Conservation (phyloP, 208 protist genomes). For the Naegleria lovaniensis region DNA sequence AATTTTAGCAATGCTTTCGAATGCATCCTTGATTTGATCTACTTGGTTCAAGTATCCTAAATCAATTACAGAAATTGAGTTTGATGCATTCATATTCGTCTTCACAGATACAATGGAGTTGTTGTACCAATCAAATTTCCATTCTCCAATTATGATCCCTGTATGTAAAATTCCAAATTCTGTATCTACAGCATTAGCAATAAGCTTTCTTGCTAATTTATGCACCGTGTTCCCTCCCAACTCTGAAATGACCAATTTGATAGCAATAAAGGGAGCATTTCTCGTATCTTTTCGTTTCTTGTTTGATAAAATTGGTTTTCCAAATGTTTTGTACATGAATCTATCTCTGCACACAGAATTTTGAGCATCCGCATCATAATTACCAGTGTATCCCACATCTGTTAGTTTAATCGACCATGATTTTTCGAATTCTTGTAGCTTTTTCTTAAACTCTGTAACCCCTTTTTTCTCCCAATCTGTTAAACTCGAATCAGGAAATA, state of each 20-base stretch:
- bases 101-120: background rate
- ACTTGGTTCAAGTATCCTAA: background rate
- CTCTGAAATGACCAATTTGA: background rate
- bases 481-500: background rate
- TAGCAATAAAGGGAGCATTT: background rate
- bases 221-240: background rate
- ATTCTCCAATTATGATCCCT: background rate
- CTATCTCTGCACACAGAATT: background rate
- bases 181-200: background rate
- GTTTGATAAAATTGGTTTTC: background rate
- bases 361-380: background rate
- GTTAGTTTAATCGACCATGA: background rate
- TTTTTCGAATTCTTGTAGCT: background rate
- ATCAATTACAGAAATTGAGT: conserved; percentile 2
- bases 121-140: background rate
- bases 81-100: background rate
- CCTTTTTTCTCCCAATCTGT: background rate
- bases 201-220: background rate
- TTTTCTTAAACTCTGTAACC: background rate
- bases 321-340: background rate
- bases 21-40: background rate
- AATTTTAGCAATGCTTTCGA: background rate
- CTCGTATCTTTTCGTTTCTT: background rate
- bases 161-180: background rate
- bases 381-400: background rate